Percentiles rank a stretch among this genome's conserved stretches.
Evolutionary conservation across 1,139 yeast species (phyloP).

Genomic region (Suhomyces coccinellae): DNA sequence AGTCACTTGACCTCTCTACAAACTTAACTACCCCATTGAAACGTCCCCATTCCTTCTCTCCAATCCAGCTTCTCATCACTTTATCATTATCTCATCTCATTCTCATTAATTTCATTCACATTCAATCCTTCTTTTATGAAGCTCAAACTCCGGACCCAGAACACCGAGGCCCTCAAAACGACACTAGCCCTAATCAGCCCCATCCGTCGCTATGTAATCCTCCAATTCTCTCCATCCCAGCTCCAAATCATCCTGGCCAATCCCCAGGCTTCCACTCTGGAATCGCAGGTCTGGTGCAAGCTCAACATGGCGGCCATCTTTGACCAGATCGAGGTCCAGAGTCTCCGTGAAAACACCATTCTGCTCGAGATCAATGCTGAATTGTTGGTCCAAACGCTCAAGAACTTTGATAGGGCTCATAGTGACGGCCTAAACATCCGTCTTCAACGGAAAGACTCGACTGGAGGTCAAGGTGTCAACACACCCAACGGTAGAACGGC

Average conservation of each 20-base stretch:
- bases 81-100: background rate
- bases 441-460: constrained; percentile 47
- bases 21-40: too few species aligned
- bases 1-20: too few species aligned
- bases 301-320: constrained; percentile 45
- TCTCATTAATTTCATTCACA: background rate
- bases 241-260: constrained; percentile 52
- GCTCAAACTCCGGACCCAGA: constrained; percentile 34
- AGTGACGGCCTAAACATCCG: constrained; percentile 53
- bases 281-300: constrained; percentile 67
- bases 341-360: constrained; percentile 48
- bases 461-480: constrained; percentile 28
- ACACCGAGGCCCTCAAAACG: constrained; percentile 30
- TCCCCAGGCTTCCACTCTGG: constrained; percentile 39
- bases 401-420: constrained; percentile 53
- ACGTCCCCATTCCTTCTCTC: too few species aligned
- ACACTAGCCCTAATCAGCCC: constrained; percentile 34
- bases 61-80: background rate
- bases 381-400: constrained; percentile 52
- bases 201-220: constrained; percentile 32
- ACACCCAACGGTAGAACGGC: constrained; percentile 44
- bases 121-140: constrained; percentile 26
- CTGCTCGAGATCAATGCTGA: constrained; percentile 59
- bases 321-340: constrained; percentile 48
- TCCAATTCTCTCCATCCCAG: constrained; percentile 44